Evolutionary conservation across 2,329 filamentous ascomycete species (phyloP), one percentile per base, ranked within the genome.

Genomic region (Harringtonia aguacate): DNA sequence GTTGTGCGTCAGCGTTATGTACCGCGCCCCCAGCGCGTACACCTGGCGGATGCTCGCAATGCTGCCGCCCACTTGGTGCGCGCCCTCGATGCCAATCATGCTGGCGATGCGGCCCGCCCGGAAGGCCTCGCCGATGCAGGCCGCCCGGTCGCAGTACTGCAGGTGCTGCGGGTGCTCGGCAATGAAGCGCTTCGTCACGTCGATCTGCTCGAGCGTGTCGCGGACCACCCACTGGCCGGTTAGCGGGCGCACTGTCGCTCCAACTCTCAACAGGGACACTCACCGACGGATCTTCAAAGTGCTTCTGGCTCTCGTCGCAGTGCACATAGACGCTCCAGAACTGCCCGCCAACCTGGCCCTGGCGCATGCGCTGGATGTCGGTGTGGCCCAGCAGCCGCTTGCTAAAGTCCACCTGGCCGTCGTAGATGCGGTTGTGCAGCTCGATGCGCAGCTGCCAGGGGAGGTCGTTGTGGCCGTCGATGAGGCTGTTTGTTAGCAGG

Each of bases 11-110:
- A 41, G 24, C 17, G 43, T 45, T 3, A 44, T n/a, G 48, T 61
- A 61, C 36, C 58, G 49, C 1, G 57, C 56, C 20, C 59, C 59
- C n/a, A 61, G 51, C n/a, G 45, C 38, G 36, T 39, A 48, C 6
- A 50, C 17, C 13, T 31, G 4, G 24, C 43, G 43, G 21, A 39
- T 46, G 47, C 10, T 48, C 40, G 15, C 46, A 14, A 53, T 48
- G 12, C 45, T 48, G 38, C 50, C 52, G n/a, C 53, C 56, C 5
- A 54, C 47, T 33, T 48, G 42, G 46, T 56, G 55, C 13, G 22
- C 21, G 28, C 47, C 55, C 43, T 57, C 55, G 17, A 57, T 46
- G 21, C 55, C 54, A 39, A 58, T 55, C 6, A 53, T 52, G 22
- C 50, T 52, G 13, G 56, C 53, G n/a, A 58, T 52, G 39, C 46